phyloP scores from a whole-genome alignment of 495 filamentous ascomycete genomes.

The Delitschia confertaspora region DNA sequence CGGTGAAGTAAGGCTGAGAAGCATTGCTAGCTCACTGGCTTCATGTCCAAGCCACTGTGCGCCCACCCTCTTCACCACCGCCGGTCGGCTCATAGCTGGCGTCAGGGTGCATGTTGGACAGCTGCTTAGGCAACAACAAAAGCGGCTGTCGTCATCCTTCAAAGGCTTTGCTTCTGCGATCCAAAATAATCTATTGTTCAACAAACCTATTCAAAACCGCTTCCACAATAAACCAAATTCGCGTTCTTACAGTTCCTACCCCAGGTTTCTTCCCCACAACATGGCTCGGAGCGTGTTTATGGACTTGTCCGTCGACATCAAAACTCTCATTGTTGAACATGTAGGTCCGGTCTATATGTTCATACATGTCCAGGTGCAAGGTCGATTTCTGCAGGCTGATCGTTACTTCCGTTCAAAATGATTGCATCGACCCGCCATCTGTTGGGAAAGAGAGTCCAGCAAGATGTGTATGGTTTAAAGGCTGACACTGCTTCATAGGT shows the following conservation, averaged over 20 bases:
- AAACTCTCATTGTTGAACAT: slow-evolving; percentile 33
- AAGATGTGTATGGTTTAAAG: too few species aligned
- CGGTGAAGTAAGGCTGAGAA: too few species aligned
- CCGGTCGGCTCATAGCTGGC: too few species aligned
- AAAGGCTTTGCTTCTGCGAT: slow-evolving; percentile 15
- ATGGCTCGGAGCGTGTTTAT: slow-evolving; percentile 37
- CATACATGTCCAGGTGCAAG: not conserved
- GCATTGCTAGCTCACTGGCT: too few species aligned
- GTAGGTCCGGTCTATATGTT: slow-evolving; percentile 18
- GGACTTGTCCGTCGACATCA: slow-evolving; percentile 35
- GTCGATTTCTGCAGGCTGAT: too few species aligned
- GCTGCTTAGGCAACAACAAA: slow-evolving; percentile 13
- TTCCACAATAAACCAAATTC: too few species aligned
- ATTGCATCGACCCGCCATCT: too few species aligned
- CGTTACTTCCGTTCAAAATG: too few species aligned
- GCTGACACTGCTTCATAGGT: slow-evolving; percentile 25
- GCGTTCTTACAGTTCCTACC: not conserved
- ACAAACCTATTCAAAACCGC: not conserved
- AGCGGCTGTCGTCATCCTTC: slow-evolving; percentile 8
- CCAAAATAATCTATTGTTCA: slow-evolving; percentile 5
- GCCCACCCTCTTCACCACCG: too few species aligned
- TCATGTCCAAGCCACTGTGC: too few species aligned
- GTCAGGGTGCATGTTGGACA: slow-evolving; percentile 17
- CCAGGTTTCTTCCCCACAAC: slow-evolving; percentile 34
- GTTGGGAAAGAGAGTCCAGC: too few species aligned